Percentiles rank a stretch among this genome's conserved stretches.
Evolutionary conservation across 1,284 basidiomycete genomes (phyloP).

Genomic region (Wolfiporia cocos): DNA sequence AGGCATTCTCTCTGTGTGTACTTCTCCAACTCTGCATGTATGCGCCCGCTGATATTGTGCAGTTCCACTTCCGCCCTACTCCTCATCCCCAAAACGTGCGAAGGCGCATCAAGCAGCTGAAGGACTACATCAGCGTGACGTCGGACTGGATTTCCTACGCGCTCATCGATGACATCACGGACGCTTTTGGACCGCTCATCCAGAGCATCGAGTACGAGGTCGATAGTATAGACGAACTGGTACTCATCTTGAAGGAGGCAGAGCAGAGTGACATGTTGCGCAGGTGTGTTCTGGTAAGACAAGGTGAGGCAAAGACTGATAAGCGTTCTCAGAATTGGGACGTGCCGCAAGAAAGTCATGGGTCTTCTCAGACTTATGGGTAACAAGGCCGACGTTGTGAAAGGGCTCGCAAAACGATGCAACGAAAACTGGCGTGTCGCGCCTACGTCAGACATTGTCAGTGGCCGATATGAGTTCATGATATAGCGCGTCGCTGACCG

Average conservation of each 20-base stretch:
- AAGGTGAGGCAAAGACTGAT: neutral
- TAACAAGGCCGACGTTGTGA: conserved; percentile 99
- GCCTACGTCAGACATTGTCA: conserved; percentile 94
- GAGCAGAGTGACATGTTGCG: conserved; percentile 80
- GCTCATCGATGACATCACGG: conserved; percentile 99
- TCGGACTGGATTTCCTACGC: conserved; percentile 99
- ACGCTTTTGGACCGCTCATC: conserved; percentile 98
- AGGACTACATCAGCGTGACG: conserved; percentile 98
- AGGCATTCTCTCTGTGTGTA: conserved; percentile 85
- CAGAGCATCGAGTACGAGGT: conserved; percentile 99
- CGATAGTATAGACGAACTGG: conserved; percentile 97
- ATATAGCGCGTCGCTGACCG: neutral
- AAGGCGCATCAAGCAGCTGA: conserved; percentile 96
- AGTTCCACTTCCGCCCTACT: conserved; percentile 98
- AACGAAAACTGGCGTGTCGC: conserved; percentile 99
- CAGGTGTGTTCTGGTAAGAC: conserved; percentile 31
- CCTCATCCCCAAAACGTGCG: conserved; percentile 98
- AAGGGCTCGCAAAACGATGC: conserved; percentile 95
- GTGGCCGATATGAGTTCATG: conserved; percentile 25
- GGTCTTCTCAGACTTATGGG: conserved; percentile 94
- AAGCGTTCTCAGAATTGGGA: conserved; percentile 74
- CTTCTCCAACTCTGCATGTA: neutral
- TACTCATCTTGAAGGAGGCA: conserved; percentile 89
- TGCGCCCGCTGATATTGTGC: neutral
- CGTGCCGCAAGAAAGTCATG: conserved; percentile 99